A percentile compares a stretch with the other conserved stretches of the same genome.
These are phyloP conservation scores for Daphne laureola DNA, from an alignment of 441 rosid genomes.

Conservation along the genomic window DNA sequence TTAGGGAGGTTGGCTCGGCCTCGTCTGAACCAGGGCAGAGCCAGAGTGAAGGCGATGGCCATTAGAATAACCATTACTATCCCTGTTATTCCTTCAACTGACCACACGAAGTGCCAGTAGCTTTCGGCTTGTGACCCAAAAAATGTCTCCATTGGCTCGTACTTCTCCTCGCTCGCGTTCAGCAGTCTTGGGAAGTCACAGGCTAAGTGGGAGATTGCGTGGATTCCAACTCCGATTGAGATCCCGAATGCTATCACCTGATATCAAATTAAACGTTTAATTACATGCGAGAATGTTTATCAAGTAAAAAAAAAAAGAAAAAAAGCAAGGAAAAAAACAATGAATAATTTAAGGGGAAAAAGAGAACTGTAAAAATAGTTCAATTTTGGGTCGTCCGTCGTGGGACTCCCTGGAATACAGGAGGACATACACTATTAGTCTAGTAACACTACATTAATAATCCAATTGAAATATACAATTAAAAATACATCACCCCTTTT, in stretches of 20 bases:
- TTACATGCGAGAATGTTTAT: neutral
- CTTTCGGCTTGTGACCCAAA: conserved; percentile 37
- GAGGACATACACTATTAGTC: too few relatives aligned
- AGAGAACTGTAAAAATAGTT: too few relatives aligned
- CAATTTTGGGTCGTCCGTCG: too few relatives aligned
- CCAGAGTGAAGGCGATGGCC: conserved; percentile 54
- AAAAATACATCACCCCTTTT: too few relatives aligned
- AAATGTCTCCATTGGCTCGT: conserved; percentile 35
- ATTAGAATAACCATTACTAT: conserved; percentile 44
- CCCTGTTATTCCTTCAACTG: conserved; percentile 48
- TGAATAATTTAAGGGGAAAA: neutral
- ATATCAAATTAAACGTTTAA: neutral
- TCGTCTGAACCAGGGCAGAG: conserved; percentile 52
- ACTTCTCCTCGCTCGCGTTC: conserved; percentile 28
- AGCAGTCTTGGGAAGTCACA: conserved; percentile 58
- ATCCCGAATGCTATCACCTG: conserved; percentile 52
- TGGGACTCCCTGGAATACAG: too few relatives aligned
- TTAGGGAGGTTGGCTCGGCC: conserved; percentile 42
- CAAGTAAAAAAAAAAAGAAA: neutral
- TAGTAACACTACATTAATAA: too few relatives aligned
- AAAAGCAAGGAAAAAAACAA: neutral
- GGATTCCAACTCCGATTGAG: conserved; percentile 39
- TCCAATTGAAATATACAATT: too few relatives aligned
- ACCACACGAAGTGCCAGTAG: conserved; percentile 39
- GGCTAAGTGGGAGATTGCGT: conserved; percentile 35